These are phyloP conservation scores for Ceratocystis lukuohia DNA, from an alignment of 2,329 filamentous ascomycete genomes.

Conservation along the genomic window DNA sequence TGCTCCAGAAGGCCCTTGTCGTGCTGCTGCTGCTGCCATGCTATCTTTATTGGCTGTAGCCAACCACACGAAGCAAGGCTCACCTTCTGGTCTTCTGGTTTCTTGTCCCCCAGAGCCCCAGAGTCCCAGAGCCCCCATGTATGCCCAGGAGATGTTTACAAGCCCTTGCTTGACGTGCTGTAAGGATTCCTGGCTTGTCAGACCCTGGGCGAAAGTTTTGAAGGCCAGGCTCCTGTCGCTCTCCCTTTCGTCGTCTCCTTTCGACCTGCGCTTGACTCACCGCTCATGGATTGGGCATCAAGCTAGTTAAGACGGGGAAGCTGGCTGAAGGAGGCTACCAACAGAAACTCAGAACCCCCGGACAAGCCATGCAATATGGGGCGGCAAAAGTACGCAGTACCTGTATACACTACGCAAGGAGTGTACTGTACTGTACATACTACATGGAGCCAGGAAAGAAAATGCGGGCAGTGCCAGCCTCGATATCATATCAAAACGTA, in stretches of 20 bases:
- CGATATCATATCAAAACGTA: background rate
- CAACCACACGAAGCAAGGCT: background rate
- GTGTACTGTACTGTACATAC: too few species aligned
- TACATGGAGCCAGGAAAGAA: too few species aligned
- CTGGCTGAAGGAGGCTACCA: background rate
- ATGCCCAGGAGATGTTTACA: background rate
- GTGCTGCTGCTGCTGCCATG: background rate
- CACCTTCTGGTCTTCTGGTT: too few species aligned
- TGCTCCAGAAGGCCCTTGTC: too few species aligned
- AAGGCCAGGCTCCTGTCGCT: background rate
- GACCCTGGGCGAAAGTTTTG: background rate
- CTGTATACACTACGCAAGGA: background rate
- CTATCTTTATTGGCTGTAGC: background rate
- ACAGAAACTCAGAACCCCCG: background rate
- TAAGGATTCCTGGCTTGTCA: background rate
- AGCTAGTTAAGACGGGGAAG: background rate
- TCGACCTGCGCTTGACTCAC: background rate
- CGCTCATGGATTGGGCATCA: slow-evolving; percentile 1
- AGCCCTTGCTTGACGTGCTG: background rate
- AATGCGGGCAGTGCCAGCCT: background rate
- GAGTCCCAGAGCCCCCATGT: background rate
- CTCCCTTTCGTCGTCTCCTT: background rate
- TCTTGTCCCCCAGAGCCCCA: too few species aligned
- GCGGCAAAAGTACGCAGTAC: background rate
- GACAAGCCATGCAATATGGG: background rate